phyloP scores from a whole-genome alignment of 352 stramenopile species.

The Plasmopara halstedii region DNA sequence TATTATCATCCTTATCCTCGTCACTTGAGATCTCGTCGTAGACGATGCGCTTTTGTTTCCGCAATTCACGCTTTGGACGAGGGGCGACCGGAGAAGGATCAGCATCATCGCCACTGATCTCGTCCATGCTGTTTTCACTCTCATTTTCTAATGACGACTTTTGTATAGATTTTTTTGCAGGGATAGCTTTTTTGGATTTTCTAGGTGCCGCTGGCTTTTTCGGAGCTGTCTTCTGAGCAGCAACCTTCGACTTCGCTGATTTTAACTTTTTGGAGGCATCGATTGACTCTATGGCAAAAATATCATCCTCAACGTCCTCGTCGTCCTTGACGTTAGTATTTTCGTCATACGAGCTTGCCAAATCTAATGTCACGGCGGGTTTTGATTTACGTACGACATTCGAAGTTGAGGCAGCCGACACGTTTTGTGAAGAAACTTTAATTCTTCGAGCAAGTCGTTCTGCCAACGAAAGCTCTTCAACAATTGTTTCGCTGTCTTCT shows the following conservation, averaged over 20 bases:
- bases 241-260: constrained; percentile 26
- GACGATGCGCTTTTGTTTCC: constrained; percentile 33
- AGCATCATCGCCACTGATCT: constrained; percentile 14
- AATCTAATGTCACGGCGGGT: constrained; percentile 23
- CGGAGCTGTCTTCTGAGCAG: constrained; percentile 19
- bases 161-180: neutral
- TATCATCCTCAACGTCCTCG: constrained; percentile 55
- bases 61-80: constrained; percentile 28
- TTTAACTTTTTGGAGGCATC: constrained; percentile 29
- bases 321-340: constrained; percentile 15
- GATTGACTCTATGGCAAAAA: constrained; percentile 53
- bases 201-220: constrained; percentile 24
- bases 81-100: constrained; percentile 15
- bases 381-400: constrained; percentile 17
- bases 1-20: constrained; percentile 35
- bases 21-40: constrained; percentile 54
- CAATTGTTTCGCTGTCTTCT: constrained; percentile 41
- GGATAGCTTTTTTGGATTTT: constrained; percentile 7
- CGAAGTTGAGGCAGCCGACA: constrained; percentile 13
- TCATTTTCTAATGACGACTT: constrained; percentile 24
- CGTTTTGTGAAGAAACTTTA: constrained; percentile 37
- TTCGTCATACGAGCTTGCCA: constrained; percentile 43
- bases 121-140: constrained; percentile 16
- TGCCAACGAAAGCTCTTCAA: constrained; percentile 67
- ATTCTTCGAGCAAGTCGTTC: constrained; percentile 54